Percentiles rank a stretch among this genome's conserved stretches.
These are phyloP conservation scores for Phytophthora pisi DNA, from an alignment of 352 stramenopile species.

Conservation along the genomic window DNA sequence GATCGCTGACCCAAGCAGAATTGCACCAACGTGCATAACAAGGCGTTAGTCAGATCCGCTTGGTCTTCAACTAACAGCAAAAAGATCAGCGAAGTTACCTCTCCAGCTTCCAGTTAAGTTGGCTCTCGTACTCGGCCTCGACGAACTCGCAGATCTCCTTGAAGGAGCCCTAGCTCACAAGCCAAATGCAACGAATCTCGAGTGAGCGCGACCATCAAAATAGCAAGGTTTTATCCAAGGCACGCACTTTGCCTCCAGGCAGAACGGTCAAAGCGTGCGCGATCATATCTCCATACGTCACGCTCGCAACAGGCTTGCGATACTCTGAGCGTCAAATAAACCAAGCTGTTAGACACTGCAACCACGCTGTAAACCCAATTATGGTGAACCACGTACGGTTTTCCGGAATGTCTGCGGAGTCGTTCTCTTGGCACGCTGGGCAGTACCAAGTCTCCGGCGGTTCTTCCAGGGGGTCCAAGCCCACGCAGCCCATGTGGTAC, in stretches of 20 bases:
- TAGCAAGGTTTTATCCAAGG: background rate
- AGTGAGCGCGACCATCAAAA: constrained; percentile 17
- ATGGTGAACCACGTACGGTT: constrained; percentile 54
- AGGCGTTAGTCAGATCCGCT: constrained; percentile 6
- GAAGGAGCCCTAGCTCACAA: constrained; percentile 65
- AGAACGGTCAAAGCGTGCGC: constrained; percentile 76
- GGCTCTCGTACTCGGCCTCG: constrained; percentile 82
- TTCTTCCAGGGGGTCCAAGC: constrained; percentile 51
- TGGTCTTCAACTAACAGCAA: constrained; percentile 10
- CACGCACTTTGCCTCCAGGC: constrained; percentile 62
- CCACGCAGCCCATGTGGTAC: constrained; percentile 85
- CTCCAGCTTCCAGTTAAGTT: constrained; percentile 92
- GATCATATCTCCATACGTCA: constrained; percentile 92
- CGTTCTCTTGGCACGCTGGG: constrained; percentile 61
- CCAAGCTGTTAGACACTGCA: constrained; percentile 1
- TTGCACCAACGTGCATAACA: constrained; percentile 21
- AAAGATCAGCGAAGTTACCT: constrained; percentile 40
- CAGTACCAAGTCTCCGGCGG: constrained; percentile 81
- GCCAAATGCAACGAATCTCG: background rate
- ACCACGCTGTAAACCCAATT: too few relatives aligned
- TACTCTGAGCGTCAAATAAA: constrained; percentile 51
- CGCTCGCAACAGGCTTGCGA: constrained; percentile 77
- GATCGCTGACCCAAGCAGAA: constrained; percentile 47
- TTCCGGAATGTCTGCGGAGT: constrained; percentile 62
- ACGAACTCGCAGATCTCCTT: constrained; percentile 92